Evolutionary conservation across 116 monocot species (phyloP).

Genomic region (Trichopus zeylanicus): DNA sequence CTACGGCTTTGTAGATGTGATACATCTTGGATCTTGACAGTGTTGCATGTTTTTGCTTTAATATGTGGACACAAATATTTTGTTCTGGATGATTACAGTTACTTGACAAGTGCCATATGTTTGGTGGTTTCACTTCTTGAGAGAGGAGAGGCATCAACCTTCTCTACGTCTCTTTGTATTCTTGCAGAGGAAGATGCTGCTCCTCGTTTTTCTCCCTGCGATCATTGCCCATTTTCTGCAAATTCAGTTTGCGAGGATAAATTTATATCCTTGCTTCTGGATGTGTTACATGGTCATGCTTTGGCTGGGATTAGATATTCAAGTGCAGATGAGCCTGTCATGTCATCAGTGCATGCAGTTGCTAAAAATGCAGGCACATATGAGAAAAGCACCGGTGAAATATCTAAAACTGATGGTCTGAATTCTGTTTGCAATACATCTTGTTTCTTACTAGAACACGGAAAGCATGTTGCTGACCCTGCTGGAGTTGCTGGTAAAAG

Average conservation of each 20-base stretch:
- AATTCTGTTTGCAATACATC: conserved; percentile 5
- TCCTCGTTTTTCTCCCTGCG: conserved; percentile 23
- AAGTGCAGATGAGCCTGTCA: conserved; percentile 1
- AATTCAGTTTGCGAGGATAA: conserved; percentile 34
- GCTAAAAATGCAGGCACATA: background rate
- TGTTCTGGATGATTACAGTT: conserved; percentile 8
- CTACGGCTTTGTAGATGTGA: conserved; percentile 29
- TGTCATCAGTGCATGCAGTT: background rate
- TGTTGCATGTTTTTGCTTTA: conserved; percentile 58
- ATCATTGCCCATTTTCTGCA: conserved; percentile 53
- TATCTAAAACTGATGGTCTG: conserved; percentile 5
- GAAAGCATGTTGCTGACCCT: conserved; percentile 5
- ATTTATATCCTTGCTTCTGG: conserved; percentile 32
- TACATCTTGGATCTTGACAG: conserved; percentile 29
- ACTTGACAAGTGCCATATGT: conserved; percentile 27
- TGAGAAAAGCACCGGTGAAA: conserved; percentile 1
- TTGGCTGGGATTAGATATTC: conserved; percentile 1
- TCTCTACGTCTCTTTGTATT: conserved; percentile 1
- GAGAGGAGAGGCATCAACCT: conserved; percentile 8
- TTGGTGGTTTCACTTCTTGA: conserved; percentile 55
- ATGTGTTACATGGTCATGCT: conserved; percentile 32
- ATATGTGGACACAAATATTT: conserved; percentile 46
- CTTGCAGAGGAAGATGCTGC: background rate
- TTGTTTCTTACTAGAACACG: conserved; percentile 14
- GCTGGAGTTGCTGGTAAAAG: conserved; percentile 7